Percentiles rank a stretch among this genome's conserved stretches.
Evolutionary conservation across 495 filamentous ascomycete species (phyloP).

Genomic region (Podospora australis): DNA sequence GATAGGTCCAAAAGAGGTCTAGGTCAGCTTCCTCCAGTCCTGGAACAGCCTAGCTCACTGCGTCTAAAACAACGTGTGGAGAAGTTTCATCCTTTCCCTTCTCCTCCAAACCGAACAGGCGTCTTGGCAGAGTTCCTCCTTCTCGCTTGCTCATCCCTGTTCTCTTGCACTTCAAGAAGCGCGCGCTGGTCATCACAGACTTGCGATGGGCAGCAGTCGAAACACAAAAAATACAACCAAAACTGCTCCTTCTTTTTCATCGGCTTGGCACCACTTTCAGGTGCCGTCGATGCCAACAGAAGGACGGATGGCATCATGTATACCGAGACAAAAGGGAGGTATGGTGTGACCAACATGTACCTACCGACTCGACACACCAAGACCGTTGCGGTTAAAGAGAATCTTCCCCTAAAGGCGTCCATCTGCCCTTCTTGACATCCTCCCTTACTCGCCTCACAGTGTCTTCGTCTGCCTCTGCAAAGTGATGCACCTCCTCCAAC

Average conservation of each 20-base stretch:
- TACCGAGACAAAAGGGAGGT: too few relatives aligned
- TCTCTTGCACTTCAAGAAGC: not conserved
- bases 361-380: too few relatives aligned
- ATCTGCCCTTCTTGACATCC: conserved; percentile 11
- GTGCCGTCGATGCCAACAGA: too few relatives aligned
- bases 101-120: not conserved
- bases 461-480: conserved; percentile 10
- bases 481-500: conserved; percentile 6
- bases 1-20: not conserved
- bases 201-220: not conserved
- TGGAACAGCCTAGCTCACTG: not conserved
- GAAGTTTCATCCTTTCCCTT: conserved; percentile 1
- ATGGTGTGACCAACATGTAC: too few relatives aligned
- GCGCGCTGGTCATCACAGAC: too few relatives aligned
- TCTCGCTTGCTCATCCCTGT: not conserved
- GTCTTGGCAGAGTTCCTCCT: not conserved
- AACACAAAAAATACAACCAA: not conserved
- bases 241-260: not conserved
- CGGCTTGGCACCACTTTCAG: too few relatives aligned
- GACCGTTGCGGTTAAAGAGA: not conserved
- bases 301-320: too few relatives aligned
- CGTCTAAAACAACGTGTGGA: not conserved
- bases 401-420: conserved; percentile 4
- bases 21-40: too few relatives aligned
- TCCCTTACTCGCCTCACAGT: conserved; percentile 7